phyloP scores from a whole-genome alignment of 768 basidiomycete species.

The Suillus variegatus region DNA sequence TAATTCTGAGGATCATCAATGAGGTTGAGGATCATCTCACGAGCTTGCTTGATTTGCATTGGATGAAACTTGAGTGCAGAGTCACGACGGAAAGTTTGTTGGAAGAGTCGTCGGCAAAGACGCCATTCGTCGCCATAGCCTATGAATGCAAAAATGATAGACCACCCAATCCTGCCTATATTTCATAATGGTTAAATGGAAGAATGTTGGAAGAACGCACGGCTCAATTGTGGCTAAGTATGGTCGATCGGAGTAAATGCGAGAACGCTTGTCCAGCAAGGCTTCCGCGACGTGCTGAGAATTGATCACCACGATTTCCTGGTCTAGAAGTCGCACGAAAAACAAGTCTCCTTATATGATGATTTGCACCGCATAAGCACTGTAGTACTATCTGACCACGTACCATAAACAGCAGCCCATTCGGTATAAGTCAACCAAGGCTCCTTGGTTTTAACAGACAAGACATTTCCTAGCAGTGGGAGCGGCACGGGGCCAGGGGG shows the following conservation, averaged over 20 bases:
- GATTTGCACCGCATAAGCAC: neutral
- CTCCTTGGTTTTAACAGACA: slow-evolving; percentile 3
- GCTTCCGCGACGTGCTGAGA: slow-evolving; percentile 6
- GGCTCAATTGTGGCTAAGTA: slow-evolving; percentile 2
- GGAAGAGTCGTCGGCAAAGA: slow-evolving; percentile 35
- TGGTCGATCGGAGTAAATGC: slow-evolving; percentile 11
- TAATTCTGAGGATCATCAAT: slow-evolving; percentile 31
- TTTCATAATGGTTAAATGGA: neutral
- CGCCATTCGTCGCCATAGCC: slow-evolving; percentile 19
- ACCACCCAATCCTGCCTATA: slow-evolving; percentile 8
- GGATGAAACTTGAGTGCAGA: slow-evolving; percentile 25
- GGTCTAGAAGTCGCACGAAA: neutral
- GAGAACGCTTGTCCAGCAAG: slow-evolving; percentile 10
- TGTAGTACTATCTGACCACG: neutral
- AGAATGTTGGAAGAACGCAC: neutral
- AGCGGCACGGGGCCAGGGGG: slow-evolving; percentile 9
- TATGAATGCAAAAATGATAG: neutral
- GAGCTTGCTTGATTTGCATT: slow-evolving; percentile 24
- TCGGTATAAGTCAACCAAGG: slow-evolving; percentile 8
- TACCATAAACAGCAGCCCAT: slow-evolving; percentile 8
- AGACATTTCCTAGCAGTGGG: slow-evolving; percentile 6
- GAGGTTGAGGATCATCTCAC: slow-evolving; percentile 28
- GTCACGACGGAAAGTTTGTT: slow-evolving; percentile 38
- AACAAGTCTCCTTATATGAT: neutral
- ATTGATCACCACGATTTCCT: neutral